phyloP scores from a whole-genome alignment of 805 yeast species.

The Clavispora vitiphila region DNA sequence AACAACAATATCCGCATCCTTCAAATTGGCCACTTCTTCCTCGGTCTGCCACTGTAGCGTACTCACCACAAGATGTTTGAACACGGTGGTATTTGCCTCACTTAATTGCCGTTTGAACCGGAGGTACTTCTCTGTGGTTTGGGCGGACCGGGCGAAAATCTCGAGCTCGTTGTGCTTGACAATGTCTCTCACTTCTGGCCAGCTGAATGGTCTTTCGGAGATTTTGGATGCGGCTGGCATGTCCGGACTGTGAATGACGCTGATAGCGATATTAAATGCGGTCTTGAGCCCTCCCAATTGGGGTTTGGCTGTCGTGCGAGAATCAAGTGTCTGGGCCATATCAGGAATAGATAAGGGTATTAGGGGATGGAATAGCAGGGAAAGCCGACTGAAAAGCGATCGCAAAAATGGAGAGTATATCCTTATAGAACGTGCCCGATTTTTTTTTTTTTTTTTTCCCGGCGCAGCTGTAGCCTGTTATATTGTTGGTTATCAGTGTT shows the following conservation, averaged over 20 bases:
- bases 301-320: background rate
- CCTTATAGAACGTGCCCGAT: no score
- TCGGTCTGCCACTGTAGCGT: constrained; percentile 48
- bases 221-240: constrained; percentile 37
- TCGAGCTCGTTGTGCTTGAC: constrained; percentile 41
- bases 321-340: background rate
- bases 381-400: no score
- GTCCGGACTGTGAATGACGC: constrained; percentile 21
- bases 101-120: constrained; percentile 40
- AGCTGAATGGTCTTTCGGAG: constrained; percentile 37
- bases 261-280: constrained; percentile 5
- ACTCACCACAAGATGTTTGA: constrained; percentile 42
- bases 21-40: constrained; percentile 16
- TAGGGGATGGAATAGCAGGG: background rate
- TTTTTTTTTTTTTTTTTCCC: no score
- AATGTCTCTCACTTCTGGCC: constrained; percentile 39
- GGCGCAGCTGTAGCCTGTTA: no score
- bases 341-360: background rate
- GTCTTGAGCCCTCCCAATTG: background rate
- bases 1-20: constrained; percentile 15
- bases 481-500: background rate
- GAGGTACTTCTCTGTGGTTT: constrained; percentile 40
- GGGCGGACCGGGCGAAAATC: constrained; percentile 44
- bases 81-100: constrained; percentile 34
- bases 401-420: no score